Conservation (phyloP, 1,139 yeast species). For the Komagataea norvegica region DNA sequence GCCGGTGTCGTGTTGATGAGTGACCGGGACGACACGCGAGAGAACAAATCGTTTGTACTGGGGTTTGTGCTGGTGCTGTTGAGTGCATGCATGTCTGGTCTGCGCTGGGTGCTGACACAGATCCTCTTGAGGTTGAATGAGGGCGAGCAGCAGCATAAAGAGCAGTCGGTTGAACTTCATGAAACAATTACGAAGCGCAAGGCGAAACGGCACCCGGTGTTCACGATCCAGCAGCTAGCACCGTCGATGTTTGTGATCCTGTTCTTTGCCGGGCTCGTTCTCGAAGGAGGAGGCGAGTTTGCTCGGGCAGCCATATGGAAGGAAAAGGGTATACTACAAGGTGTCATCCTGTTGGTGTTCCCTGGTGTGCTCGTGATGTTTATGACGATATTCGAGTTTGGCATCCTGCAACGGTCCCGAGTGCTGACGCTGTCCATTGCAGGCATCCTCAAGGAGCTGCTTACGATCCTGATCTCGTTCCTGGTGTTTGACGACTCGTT, state of each 20-base stretch:
- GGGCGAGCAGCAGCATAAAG: slow-evolving; percentile 25
- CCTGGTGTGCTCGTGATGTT: slow-evolving; percentile 88
- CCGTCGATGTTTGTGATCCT: slow-evolving; percentile 75
- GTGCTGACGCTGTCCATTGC: slow-evolving; percentile 85
- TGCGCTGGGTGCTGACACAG: slow-evolving; percentile 95
- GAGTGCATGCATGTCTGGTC: slow-evolving; percentile 80
- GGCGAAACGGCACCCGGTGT: slow-evolving; percentile 57
- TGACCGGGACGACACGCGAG: slow-evolving; percentile 32
- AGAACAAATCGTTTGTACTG: slow-evolving; percentile 29
- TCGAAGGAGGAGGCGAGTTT: slow-evolving; percentile 64
- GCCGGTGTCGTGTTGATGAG: slow-evolving; percentile 87
- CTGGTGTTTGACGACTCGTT: slow-evolving; percentile 72
- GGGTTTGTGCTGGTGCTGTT: slow-evolving; percentile 72
- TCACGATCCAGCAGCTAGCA: slow-evolving; percentile 76
- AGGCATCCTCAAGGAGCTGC: slow-evolving; percentile 86
- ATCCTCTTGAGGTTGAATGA: slow-evolving; percentile 61
- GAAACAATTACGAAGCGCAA: neutral
- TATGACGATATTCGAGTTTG: slow-evolving; percentile 88
- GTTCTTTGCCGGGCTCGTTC: slow-evolving; percentile 51
- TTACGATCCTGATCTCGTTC: slow-evolving; percentile 71
- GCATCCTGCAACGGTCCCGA: slow-evolving; percentile 74
- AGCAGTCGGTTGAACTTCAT: too few relatives aligned
- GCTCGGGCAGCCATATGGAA: slow-evolving; percentile 57
- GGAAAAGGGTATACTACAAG: slow-evolving; percentile 47
- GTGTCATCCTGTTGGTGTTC: slow-evolving; percentile 55